Evolutionary conservation across 2,329 filamentous ascomycete species (phyloP), one percentile per base, ranked within the genome.

Genomic region (Byssochlamys sp.): DNA sequence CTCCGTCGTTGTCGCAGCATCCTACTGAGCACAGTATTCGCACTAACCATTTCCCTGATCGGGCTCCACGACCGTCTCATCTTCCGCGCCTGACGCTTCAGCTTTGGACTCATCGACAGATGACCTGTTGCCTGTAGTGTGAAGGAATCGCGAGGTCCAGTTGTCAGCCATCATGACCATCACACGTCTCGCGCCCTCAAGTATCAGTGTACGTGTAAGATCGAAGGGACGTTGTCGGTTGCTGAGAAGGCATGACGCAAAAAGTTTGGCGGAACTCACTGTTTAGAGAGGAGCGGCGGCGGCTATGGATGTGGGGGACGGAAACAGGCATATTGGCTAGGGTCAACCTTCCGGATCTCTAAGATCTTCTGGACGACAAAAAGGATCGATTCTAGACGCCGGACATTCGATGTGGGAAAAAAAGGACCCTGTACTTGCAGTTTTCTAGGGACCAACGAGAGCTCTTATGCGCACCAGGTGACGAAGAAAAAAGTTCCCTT

Each of bases 11-110:
- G 1, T 28, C 49, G 7, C 10, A 27, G 49, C 27, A 51, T 27
- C 27, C 12, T 51, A 3, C 25, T 51, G 49, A 26, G 12, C 10
- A 14, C 11, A n/a, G 48, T 9, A 19, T 10, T 48, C 26, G 9
- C 26, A 60, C 86, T 73, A 77, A 95, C 90, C 88, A 82, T 92
- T 96, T 76, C 91, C 91, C 81, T 97, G 91, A 57, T 96, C 91
- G 60, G 89, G 84, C 76, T 95, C 91, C 68, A 96, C 86, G 60
- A 92, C 82, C 58, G 84, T 86, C 69, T 90, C 91, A 67, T 95
- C 90, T 63, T 90, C 86, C 60, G 78, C 76, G 59, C 74, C 73
- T 10, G 76, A 78, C 26, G 65, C 60, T 25, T 68, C 66, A 55
- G 62, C 56, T 45, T 69, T 68, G 28, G 68, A 62, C 26, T 85